Evolutionary conservation across 2,329 filamentous ascomycete genomes (phyloP).

Genomic region (Knoxdaviesia capensis): DNA sequence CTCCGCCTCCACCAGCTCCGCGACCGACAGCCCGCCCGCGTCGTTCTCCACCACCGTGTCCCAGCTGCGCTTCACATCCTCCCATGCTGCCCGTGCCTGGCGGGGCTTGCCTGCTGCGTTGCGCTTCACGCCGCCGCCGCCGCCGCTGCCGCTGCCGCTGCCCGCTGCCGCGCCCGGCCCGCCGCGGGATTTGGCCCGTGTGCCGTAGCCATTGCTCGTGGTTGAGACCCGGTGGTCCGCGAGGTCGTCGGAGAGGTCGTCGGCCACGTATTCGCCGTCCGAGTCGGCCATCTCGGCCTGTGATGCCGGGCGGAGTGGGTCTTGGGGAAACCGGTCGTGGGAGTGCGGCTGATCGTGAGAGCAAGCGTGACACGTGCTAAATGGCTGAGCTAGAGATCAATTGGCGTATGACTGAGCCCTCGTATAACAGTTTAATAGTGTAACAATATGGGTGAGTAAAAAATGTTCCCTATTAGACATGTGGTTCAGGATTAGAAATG

Average conservation of each 20-base stretch:
- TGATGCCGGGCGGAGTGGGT: too few relatives aligned
- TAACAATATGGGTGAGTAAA: too few relatives aligned
- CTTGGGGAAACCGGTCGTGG: neutral
- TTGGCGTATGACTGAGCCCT: too few relatives aligned
- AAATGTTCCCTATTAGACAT: too few relatives aligned
- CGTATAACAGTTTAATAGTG: too few relatives aligned
- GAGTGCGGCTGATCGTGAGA: neutral
- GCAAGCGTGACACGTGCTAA: neutral
- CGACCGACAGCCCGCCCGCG: constrained; percentile 60
- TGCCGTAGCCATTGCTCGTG: neutral
- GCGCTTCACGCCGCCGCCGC: constrained; percentile 7
- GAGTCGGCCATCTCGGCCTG: constrained; percentile 42
- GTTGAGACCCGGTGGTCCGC: constrained; percentile 25
- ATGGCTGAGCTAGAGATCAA: neutral
- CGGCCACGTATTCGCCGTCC: constrained; percentile 47
- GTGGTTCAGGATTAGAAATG: too few relatives aligned
- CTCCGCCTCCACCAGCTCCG: constrained; percentile 58
- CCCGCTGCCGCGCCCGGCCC: constrained; percentile 2
- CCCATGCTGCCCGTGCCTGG: constrained; percentile 37
- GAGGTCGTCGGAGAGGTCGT: constrained; percentile 43
- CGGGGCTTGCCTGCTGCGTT: constrained; percentile 5
- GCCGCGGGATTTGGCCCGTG: constrained; percentile 5
- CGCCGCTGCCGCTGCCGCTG: neutral
- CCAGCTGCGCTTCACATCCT: constrained; percentile 46
- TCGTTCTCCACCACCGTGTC: constrained; percentile 60